phyloP scores from a whole-genome alignment of 2,329 filamentous ascomycete genomes.

The Proliferodiscus dingleyae region DNA sequence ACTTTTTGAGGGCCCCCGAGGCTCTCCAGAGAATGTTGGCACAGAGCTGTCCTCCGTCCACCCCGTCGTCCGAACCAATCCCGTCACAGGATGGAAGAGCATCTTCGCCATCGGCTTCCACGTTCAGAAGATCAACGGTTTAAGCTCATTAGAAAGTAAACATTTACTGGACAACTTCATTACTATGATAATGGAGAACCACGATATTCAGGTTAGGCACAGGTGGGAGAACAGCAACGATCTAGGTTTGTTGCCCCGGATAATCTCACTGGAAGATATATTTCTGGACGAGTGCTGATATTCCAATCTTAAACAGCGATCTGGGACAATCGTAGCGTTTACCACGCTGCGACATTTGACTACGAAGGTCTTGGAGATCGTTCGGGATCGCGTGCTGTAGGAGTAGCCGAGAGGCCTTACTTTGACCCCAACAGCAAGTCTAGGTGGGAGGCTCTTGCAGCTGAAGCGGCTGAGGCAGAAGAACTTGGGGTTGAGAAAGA shows the following conservation, averaged over 20 bases:
- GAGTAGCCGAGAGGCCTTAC: constrained; percentile 44
- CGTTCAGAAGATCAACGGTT: constrained; percentile 45
- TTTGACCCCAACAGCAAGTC: constrained; percentile 33
- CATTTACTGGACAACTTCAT: too few species aligned
- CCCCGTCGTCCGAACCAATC: constrained; percentile 53
- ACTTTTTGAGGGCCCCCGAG: constrained; percentile 41
- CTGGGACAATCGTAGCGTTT: constrained; percentile 57
- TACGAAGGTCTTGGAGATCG: constrained; percentile 41
- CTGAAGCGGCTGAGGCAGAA: too few species aligned
- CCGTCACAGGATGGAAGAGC: constrained; percentile 53
- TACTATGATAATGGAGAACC: too few species aligned
- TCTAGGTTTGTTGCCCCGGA: constrained; percentile 29
- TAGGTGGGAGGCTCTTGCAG: not conserved
- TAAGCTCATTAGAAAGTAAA: constrained; percentile 42
- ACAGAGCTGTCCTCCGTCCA: constrained; percentile 44
- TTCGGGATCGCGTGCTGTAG: constrained; percentile 41
- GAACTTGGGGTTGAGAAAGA: too few species aligned
- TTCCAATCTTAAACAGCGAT: constrained; percentile 43
- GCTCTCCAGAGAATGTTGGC: constrained; percentile 47
- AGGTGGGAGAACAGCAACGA: constrained; percentile 38
- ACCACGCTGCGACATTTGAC: constrained; percentile 53
- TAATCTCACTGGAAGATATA: not conserved
- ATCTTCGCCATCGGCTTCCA: constrained; percentile 49
- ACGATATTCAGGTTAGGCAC: constrained; percentile 17
- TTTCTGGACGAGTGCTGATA: not conserved